Evolutionary conservation across 768 basidiomycete genomes (phyloP).

Genomic region (Suillus americanus): DNA sequence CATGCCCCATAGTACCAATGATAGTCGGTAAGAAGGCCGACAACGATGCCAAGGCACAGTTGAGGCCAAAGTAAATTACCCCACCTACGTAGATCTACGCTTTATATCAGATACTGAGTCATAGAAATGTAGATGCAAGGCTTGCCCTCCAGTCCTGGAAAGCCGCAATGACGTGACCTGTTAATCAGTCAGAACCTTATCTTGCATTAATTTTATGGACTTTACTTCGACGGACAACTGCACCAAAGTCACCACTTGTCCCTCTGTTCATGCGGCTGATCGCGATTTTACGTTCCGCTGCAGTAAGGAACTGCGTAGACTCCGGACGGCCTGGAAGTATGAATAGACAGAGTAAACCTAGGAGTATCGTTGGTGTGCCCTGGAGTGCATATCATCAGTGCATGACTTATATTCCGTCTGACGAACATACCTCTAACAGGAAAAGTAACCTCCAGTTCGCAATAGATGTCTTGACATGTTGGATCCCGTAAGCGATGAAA

Average conservation of each 20-base stretch:
- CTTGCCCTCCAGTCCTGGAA: conserved; percentile 46
- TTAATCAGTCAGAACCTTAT: conserved; percentile 4
- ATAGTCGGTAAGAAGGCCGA: conserved; percentile 58
- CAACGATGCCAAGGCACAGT: conserved; percentile 48
- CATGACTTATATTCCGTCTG: not conserved
- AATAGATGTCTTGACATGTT: conserved; percentile 37
- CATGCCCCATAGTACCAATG: conserved; percentile 48
- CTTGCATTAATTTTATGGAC: not conserved
- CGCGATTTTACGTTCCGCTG: conserved; percentile 32
- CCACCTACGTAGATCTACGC: conserved; percentile 44
- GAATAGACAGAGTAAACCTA: conserved; percentile 28
- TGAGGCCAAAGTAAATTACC: conserved; percentile 47
- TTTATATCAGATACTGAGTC: conserved; percentile 10
- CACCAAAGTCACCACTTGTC: conserved; percentile 40
- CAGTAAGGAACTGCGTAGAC: conserved; percentile 33
- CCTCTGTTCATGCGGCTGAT: conserved; percentile 40
- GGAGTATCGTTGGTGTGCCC: conserved; percentile 54
- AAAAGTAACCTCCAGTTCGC: conserved; percentile 42
- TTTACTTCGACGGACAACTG: conserved; percentile 40
- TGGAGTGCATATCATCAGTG: conserved; percentile 19
- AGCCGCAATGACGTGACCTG: conserved; percentile 43
- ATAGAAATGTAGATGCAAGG: not conserved
- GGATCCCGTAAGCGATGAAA: conserved; percentile 52
- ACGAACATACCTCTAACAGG: conserved; percentile 22
- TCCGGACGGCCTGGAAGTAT: conserved; percentile 33